Conservation (phyloP, 2,329 filamentous ascomycete species). For the Remersonia thermophila region DNA sequence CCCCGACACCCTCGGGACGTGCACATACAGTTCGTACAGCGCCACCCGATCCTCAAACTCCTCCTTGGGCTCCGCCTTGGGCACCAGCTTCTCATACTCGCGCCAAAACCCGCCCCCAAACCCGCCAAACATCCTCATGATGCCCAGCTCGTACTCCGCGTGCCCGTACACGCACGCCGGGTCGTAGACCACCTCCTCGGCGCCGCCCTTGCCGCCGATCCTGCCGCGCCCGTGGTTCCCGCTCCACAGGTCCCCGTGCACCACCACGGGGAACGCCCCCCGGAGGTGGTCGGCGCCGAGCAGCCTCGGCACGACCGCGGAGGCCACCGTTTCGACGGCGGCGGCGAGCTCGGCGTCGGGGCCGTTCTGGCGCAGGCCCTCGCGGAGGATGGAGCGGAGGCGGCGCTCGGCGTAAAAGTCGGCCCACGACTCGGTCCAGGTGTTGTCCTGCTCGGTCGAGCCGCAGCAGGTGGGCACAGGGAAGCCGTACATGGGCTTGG, state of each 20-base stretch:
- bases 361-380: slow-evolving; percentile 50
- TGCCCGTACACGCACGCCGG: slow-evolving; percentile 74
- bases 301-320: slow-evolving; percentile 60
- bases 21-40: slow-evolving; percentile 68
- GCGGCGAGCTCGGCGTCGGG: slow-evolving; percentile 46
- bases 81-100: slow-evolving; percentile 64
- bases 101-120: slow-evolving; percentile 60
- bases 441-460: slow-evolving; percentile 69
- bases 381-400: slow-evolving; percentile 50
- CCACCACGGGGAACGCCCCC: slow-evolving; percentile 60
- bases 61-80: slow-evolving; percentile 64
- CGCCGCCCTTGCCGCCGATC: slow-evolving; percentile 41
- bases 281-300: slow-evolving; percentile 55
- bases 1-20: not conserved
- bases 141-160: slow-evolving; percentile 80
- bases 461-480: slow-evolving; percentile 78
- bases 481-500: slow-evolving; percentile 64
- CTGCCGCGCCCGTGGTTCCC: slow-evolving; percentile 63
- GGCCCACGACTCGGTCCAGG: slow-evolving; percentile 61
- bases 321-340: slow-evolving; percentile 52
- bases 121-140: slow-evolving; percentile 94
- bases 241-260: slow-evolving; percentile 91
- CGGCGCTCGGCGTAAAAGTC: slow-evolving; percentile 75
- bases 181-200: slow-evolving; percentile 72
- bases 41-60: slow-evolving; percentile 77